These are phyloP conservation scores for Phytophthora vignae DNA, from an alignment of 352 stramenopile species.

Conservation along the genomic window DNA sequence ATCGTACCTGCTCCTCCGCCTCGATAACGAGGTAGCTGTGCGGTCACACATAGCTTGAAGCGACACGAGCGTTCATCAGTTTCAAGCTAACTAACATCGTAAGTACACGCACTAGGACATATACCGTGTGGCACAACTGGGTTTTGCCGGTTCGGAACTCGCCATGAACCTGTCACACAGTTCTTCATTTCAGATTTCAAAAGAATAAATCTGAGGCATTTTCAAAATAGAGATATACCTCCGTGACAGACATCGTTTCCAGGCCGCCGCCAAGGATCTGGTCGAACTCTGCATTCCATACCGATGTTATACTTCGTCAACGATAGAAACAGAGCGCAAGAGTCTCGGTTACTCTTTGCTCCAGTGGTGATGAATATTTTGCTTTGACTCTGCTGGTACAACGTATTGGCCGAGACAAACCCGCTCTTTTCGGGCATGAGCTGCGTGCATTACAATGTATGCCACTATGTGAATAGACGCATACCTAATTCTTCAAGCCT, in stretches of 20 bases:
- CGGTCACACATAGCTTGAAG: conserved; percentile 70
- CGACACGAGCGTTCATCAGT: not conserved
- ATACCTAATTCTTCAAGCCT: too few species aligned
- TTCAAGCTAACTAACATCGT: not conserved
- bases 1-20: conserved; percentile 80
- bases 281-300: conserved; percentile 71
- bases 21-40: conserved; percentile 87
- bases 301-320: too few species aligned
- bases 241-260: conserved; percentile 93
- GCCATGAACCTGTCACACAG: conserved; percentile 59
- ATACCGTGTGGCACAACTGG: conserved; percentile 93
- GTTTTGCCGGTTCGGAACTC: conserved; percentile 96
- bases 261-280: conserved; percentile 87
- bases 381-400: conserved; percentile 76
- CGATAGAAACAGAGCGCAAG: too few species aligned
- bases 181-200: not conserved
- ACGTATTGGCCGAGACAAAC: conserved; percentile 73
- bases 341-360: conserved; percentile 39
- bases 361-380: conserved; percentile 84
- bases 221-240: conserved; percentile 48
- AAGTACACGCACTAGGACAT: not conserved
- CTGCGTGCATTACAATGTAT: conserved; percentile 25
- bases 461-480: too few species aligned
- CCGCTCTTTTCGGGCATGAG: conserved; percentile 78
- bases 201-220: not conserved